Evolutionary conservation across 345 rosid species (phyloP).

Genomic region (Geranium brycei): DNA sequence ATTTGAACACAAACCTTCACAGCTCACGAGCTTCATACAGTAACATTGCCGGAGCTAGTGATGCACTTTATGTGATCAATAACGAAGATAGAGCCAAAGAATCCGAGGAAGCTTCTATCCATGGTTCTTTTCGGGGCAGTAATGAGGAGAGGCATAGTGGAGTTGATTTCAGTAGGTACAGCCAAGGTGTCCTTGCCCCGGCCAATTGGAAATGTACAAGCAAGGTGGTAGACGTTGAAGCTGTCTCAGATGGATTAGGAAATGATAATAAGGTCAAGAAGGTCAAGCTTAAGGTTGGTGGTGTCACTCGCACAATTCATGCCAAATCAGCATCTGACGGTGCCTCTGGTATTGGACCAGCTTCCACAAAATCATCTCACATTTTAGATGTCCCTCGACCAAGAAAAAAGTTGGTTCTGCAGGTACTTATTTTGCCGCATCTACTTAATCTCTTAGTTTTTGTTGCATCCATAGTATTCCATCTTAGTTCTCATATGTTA

Average conservation of each 20-base stretch:
- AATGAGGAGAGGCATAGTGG: conserved; percentile 26
- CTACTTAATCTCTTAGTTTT: neutral
- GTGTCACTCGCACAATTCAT: conserved; percentile 26
- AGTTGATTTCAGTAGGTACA: conserved; percentile 21
- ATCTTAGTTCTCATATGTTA: no score
- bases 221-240: conserved; percentile 15
- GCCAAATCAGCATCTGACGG: conserved; percentile 25
- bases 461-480: no score
- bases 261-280: conserved; percentile 33
- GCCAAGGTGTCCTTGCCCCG: conserved; percentile 40
- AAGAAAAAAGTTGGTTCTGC: conserved; percentile 7
- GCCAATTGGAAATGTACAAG: conserved; percentile 25
- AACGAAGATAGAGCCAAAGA: conserved; percentile 36
- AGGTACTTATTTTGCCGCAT: conserved; percentile 3
- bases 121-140: conserved; percentile 43
- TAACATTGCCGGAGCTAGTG: conserved; percentile 4
- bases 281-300: conserved; percentile 40
- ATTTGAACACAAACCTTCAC: conserved; percentile 7
- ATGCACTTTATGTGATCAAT: neutral
- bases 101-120: conserved; percentile 61
- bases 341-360: conserved; percentile 10
- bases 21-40: conserved; percentile 11
- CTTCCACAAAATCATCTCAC: conserved; percentile 15
- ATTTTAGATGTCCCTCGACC: conserved; percentile 15
- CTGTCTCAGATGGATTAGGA: conserved; percentile 20